Evolutionary conservation across 192 early-diverging fungal genomes (phyloP).

Genomic region (Backusella luteola): DNA sequence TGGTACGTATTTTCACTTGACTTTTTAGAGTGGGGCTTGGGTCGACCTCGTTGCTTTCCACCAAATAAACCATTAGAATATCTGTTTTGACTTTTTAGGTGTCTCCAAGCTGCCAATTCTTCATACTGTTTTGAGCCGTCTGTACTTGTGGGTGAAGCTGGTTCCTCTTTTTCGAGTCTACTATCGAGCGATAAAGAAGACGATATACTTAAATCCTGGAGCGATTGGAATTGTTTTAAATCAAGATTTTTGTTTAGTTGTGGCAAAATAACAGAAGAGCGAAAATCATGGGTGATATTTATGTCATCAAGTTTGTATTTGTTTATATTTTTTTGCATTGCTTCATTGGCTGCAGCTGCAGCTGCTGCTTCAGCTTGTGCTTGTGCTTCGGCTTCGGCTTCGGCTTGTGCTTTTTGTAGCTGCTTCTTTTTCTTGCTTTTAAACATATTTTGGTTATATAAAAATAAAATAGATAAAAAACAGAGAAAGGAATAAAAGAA

Average conservation of each 20-base stretch:
- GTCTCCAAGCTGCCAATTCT: slow-evolving; percentile 25
- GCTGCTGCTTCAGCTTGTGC: neutral
- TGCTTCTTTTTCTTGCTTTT: slow-evolving; percentile 17
- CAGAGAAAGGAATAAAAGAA: neutral
- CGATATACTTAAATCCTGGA: neutral
- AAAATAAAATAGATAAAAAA: neutral
- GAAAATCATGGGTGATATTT: slow-evolving; percentile 13
- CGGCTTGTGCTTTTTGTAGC: neutral
- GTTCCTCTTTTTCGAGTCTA: neutral
- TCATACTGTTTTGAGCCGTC: slow-evolving; percentile 15
- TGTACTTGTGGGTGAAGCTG: neutral
- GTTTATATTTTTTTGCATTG: neutral
- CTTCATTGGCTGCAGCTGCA: neutral
- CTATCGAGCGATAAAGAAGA: neutral
- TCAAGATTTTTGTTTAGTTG: slow-evolving; percentile 11
- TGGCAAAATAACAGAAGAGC: slow-evolving; percentile 17
- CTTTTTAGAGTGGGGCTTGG: slow-evolving; percentile 1
- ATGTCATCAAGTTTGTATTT: slow-evolving; percentile 17
- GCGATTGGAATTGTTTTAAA: neutral
- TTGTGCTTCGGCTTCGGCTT: neutral
- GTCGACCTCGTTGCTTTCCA: slow-evolving; percentile 27
- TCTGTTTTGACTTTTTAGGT: slow-evolving; percentile 16
- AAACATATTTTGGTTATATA: slow-evolving; percentile 1
- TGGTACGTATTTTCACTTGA: slow-evolving; percentile 9
- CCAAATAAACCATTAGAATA: slow-evolving; percentile 27